Base-by-base conservation (phyloP, 164 flowering plant genomes). In the Liquidambar formosana region DNA sequence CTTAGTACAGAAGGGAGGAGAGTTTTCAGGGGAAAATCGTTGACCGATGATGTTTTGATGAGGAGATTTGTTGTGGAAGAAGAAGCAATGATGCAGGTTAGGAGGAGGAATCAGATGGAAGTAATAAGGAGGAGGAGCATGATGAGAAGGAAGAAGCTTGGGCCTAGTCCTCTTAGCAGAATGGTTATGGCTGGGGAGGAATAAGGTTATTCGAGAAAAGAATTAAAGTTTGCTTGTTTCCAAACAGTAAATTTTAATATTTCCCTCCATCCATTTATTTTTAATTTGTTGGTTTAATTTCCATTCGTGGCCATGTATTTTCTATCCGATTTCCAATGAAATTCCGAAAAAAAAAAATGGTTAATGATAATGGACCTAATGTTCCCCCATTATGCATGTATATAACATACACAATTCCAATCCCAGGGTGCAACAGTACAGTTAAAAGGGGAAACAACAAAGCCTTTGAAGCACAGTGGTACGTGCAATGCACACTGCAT, bases 21-120 rank as follows among this genome's bases (percentile, higher is more conserved):
- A 26, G 73, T 91, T 48, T 94, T 92, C 47, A 65, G 98, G 6
- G 98, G 98, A 18, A 92, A 94, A 57, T 94, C 98, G 0, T 72
- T 94, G 77, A 92, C 80, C 0, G 98, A 94, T 63, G 92, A 94
- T 76, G 94, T 85, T 8, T 64, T 90, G 60, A 94, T 94, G 97
- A 86, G 92, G 65, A 86, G 97, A 64, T 94, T 94, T 80, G 96
- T 94, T n/a, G 75, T 83, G 69, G 96, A 89, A 74, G 97, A 92
- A 59, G 94, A 89, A 68, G 91, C 96, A 33, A 90, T 90, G 97
- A 84, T 88, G 88, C 89, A 90, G 69, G 67, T 80, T 8, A 85
- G 89, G 53, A 86, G 88, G 69, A 84, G 88, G 23, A 91, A 91
- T 72, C 80, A 89, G 66, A 89, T 93, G 95, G 96, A 93, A 76